Evolutionary conservation across 768 basidiomycete genomes (phyloP), one percentile per base, ranked within the genome.

Genomic region (Tylopilus felleus): DNA sequence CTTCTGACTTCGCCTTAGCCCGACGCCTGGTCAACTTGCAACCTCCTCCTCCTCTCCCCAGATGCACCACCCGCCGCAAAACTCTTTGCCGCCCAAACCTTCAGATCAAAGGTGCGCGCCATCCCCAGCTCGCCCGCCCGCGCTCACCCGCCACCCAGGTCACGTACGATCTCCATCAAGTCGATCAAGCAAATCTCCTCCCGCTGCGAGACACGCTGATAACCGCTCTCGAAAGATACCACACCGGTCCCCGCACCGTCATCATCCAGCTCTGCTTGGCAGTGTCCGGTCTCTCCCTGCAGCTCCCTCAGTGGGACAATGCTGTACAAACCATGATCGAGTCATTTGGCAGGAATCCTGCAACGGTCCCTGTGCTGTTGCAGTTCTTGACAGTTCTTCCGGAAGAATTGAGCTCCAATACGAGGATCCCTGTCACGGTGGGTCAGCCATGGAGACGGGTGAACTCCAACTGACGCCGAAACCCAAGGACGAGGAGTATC

Each of bases 1-100:
- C 78, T 77, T 86, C 85, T 88, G 78, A 88, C 83, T 71, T 77
- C 74, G 78, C 78, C 77, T 74, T 82, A 99, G 97, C 81, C 84
- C 71, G 93, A 97, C 73, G 95, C 97, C 62, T 99, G 97, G 97
- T 81, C 86, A 62, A 91, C 90, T 48, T 97, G 93, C 73, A 95
- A 96, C 74, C 79, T 88, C 71, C 83, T 99, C 62, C 83, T 99
- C 60, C 83, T 87, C 58, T 84, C 86, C 6, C 81, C 85, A 42
- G 88, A 93, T 61, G 84, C 83, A 4, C 89, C 92, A 3, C 68
- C 76, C 29, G 80, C 91, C 49, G 91, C 92, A 36, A 91, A 93
- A 69, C 73, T 97, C 49, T 98, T 99, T 65, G 95, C 94, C 9
- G 94, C 96, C 1, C 97, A 99, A 73, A 98, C 97, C 0, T 91